Base-by-base conservation (phyloP, 2,329 filamentous ascomycete genomes). In the Calonectria pteridis region DNA sequence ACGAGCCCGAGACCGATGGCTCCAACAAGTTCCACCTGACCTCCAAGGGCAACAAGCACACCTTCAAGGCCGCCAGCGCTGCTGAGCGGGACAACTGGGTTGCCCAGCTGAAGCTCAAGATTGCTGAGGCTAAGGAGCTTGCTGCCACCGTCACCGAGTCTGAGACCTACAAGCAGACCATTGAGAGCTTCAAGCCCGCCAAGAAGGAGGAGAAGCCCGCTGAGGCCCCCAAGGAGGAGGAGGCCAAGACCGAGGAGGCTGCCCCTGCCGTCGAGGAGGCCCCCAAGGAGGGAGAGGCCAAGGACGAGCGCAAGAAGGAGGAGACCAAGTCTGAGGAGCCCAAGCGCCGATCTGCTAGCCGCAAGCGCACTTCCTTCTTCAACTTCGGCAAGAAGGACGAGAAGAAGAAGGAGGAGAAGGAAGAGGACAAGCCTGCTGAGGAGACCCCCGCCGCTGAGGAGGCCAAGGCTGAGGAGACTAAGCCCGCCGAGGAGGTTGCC, bases 31-130 rank as follows among this genome's bases (percentile, higher is more conserved):
- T 99, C 89, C 89, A 92, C 83, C 94, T 98, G 89, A 94, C 93
- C 84, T 87, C 94, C 83, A 93, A 94, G 86, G 94, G 94, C 80
- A 93, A 97, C 87, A 98, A 98, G 92, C 95, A 98, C 91, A 91
- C 91, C 74, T 98, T 99, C 90, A 96, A 98, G 91, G 95, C 96
- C 72, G 82, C 88, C 81, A 93, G 83, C 81, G 81, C 91, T 63
- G 88, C 91, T 73, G 95, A 98, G 88, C 95, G 96, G 83, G 95
- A 98, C 86, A 95, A 94, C 90, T 98, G 97, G 97, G 91, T 98
- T 81, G 87, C 92, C 76, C 94, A 96, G 82, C 85, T 98, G 80
- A 95, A 97, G 91, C 87, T 91, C 82, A 95, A 96, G 89, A 91
- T 94, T 67, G 90, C 92, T 66, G 95, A 98, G 88, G 96, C 95